phyloP scores from a whole-genome alignment of 169 alveolate species.

The Cryptosporidium sp. region DNA sequence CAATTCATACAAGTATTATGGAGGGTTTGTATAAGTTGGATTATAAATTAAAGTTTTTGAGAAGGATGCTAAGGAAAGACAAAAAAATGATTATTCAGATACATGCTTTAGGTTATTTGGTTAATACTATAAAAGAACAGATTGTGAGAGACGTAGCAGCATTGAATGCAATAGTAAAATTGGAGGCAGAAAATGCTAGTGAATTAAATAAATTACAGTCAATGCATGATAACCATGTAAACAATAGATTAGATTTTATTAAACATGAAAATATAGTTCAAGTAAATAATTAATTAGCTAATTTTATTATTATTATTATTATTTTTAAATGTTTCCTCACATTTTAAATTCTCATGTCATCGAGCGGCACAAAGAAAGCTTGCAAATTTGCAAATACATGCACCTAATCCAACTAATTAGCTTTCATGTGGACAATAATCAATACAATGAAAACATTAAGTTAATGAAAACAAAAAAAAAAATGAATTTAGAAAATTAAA shows the following conservation, averaged over 20 bases:
- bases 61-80: slow-evolving; percentile 34
- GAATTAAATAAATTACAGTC: slow-evolving; percentile 58
- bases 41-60: slow-evolving; percentile 34
- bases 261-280: slow-evolving; percentile 70
- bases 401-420: background rate
- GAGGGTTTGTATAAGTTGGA: slow-evolving; percentile 54
- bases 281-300: slow-evolving; percentile 2
- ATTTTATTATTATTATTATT: background rate
- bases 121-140: slow-evolving; percentile 54
- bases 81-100: slow-evolving; percentile 54
- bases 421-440: background rate
- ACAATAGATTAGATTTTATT: slow-evolving; percentile 32
- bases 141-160: slow-evolving; percentile 71
- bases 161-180: slow-evolving; percentile 20
- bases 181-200: slow-evolving; percentile 60
- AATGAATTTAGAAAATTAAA: background rate
- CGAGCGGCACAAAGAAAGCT: background rate
- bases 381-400: background rate
- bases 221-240: slow-evolving; percentile 49
- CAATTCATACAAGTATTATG: slow-evolving; percentile 56
- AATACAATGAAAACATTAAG: background rate
- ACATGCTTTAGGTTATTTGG: slow-evolving; percentile 59
- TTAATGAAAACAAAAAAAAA: background rate
- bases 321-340: too few relatives aligned
- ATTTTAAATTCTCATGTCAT: background rate